Conservation (phyloP, 2,329 filamentous ascomycete genomes). For the Xylariaceae sp. region DNA sequence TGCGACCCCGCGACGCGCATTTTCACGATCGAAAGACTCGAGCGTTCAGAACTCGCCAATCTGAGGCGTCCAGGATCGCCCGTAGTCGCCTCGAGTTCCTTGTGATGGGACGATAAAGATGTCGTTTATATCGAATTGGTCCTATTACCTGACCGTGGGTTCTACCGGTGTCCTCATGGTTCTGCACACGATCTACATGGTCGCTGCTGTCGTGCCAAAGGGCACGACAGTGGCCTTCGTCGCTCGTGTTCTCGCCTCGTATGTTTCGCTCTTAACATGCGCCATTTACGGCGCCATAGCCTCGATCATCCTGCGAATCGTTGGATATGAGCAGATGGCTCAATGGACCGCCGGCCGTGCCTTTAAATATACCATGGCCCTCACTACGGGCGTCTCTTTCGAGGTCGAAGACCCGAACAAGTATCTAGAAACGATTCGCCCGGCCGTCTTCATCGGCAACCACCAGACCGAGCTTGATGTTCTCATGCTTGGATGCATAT, state of each 20-base stretch:
- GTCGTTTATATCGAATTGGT: conserved; percentile 28
- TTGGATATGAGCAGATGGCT: conserved; percentile 68
- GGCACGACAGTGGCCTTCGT: conserved; percentile 54
- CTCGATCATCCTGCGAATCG: conserved; percentile 63
- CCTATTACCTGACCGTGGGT: conserved; percentile 43
- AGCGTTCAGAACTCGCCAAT: neutral
- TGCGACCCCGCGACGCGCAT: conserved; percentile 2
- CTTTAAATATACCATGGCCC: conserved; percentile 75
- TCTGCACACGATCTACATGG: conserved; percentile 62
- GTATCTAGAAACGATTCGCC: conserved; percentile 60
- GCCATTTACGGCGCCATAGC: conserved; percentile 71
- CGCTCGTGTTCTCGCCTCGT: conserved; percentile 62
- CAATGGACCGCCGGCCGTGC: conserved; percentile 79
- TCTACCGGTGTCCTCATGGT: conserved; percentile 47
- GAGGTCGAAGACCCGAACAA: conserved; percentile 62
- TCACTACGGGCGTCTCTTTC: conserved; percentile 73
- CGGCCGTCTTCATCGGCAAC: conserved; percentile 88
- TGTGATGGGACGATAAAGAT: conserved; percentile 25
- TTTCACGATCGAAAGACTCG: neutral
- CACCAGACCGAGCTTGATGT: conserved; percentile 97
- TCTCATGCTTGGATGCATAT: conserved; percentile 80
- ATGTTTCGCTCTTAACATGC: conserved; percentile 54
- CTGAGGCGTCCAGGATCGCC: neutral
- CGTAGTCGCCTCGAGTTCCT: conserved; percentile 6
- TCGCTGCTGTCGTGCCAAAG: conserved; percentile 55